Percentiles rank a stretch among this genome's conserved stretches.
phyloP scores from a whole-genome alignment of 2,329 filamentous ascomycete species.

The Phyllosticta citriasiana region DNA sequence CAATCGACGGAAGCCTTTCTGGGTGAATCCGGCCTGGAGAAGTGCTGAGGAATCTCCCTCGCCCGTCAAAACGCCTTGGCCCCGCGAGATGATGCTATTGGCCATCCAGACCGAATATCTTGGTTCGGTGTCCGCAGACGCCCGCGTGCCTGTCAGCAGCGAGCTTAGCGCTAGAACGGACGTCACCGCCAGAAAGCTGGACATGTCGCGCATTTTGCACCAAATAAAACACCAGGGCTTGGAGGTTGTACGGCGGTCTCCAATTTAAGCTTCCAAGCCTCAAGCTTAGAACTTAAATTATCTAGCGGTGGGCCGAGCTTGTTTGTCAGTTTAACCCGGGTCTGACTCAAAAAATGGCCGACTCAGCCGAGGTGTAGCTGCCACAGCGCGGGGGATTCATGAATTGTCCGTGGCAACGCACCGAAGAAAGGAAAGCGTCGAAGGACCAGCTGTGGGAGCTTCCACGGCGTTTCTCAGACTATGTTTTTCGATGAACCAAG shows the following conservation, averaged over 20 bases:
- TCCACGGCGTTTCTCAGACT: background rate
- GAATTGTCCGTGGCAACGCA: background rate
- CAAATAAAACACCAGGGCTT: background rate
- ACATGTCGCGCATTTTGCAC: background rate
- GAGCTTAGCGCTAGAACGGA: background rate
- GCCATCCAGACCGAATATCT: constrained; percentile 35
- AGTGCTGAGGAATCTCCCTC: constrained; percentile 15
- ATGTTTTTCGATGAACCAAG: background rate
- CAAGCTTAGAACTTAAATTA: background rate
- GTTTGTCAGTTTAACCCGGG: background rate
- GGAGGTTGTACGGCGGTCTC: background rate
- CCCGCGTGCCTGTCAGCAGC: background rate
- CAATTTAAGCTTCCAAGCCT: background rate
- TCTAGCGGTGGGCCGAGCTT: background rate
- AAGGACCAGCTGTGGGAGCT: background rate
- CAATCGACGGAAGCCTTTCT: constrained; percentile 37
- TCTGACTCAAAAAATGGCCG: background rate
- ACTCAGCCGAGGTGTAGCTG: background rate
- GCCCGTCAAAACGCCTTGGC: constrained; percentile 22
- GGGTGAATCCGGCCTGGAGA: constrained; percentile 31
- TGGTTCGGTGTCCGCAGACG: background rate
- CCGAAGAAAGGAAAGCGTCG: background rate
- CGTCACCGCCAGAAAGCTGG: background rate
- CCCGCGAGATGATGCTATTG: constrained; percentile 36
- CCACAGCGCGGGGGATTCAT: background rate